Base-by-base conservation (phyloP, 2,329 filamentous ascomycete genomes). In the Colletotrichum abscissum region DNA sequence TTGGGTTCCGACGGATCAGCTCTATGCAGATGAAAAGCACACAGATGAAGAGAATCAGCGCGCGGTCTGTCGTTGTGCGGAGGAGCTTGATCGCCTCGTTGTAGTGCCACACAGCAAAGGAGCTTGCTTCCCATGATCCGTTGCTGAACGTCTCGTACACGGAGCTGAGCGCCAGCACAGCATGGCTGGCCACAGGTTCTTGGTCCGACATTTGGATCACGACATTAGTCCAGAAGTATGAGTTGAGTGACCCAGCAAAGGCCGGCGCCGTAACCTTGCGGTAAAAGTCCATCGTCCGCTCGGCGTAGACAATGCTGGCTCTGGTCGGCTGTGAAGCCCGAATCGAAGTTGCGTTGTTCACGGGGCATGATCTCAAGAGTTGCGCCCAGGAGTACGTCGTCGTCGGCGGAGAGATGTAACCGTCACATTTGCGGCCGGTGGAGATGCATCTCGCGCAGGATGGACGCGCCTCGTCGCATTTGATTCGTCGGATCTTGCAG, bases 171-270 rank as follows among this genome's bases (percentile, higher is more conserved):
- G 74, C 69, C n/a, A 78, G 69, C 22, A 76, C 65, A 12, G 77
- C 77, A 38, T 78, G 77, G 70, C 76, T 75, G 3, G 78, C 72
- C 1, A 75, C 77, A 9, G 76, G 55, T 33, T 78, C 77, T 16
- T 60, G 49, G 54, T 68, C 67, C n/a, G 74, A 72, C 16, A 75
- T 55, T 7, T 75, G 66, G 2, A 71, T 70, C 11, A 78, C 55
- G 16, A 76, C 56, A 26, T 33, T 38, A 5, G 67, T 42, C 76
- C 77, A 78, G 66, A 78, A 78, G n/a, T 74, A 72, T 16, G 49
- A 62, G 35, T 76, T 73, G 30, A 78, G 73, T 4, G 73, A 64
- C 4, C 76, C 74, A 3, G 77, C 63, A 3, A 78, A 63, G 5
- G 55, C 64, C 2, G 77, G 76, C 0, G 72, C 73, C 1, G 74